A percentile compares a stretch with the other conserved stretches of the same genome.
Conservation (phyloP, 352 stramenopile genomes). For the Pythium guiyangense region DNA sequence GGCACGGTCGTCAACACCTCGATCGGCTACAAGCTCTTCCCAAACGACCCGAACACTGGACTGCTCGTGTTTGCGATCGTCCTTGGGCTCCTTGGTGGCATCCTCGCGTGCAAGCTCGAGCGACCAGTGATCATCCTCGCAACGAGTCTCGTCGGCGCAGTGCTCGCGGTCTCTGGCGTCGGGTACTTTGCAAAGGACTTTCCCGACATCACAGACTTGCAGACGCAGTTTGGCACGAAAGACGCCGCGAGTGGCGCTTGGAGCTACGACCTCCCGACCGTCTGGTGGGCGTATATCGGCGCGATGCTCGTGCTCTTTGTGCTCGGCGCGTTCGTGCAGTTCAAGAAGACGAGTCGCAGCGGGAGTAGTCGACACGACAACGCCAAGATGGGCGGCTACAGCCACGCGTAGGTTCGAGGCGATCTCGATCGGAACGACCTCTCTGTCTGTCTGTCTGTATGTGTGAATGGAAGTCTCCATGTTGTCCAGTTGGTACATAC, state of each 20-base stretch:
- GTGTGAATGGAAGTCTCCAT: no score
- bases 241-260: conserved; percentile 27
- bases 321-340: conserved; percentile 43
- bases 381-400: no score
- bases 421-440: no score
- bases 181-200: conserved; percentile 67
- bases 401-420: no score
- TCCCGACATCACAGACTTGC: conserved; percentile 34
- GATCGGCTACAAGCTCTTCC: conserved; percentile 58
- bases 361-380: no score
- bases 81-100: conserved; percentile 37
- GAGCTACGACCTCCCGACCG: conserved; percentile 42
- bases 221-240: conserved; percentile 28
- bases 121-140: conserved; percentile 45
- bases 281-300: conserved; percentile 51
- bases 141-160: conserved; percentile 43
- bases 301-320: conserved; percentile 41
- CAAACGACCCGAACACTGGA: conserved; percentile 37
- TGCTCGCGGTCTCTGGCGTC: conserved; percentile 40
- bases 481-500: no score
- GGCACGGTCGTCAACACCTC: conserved; percentile 44
- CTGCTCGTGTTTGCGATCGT: conserved; percentile 43
- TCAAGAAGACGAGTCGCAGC: conserved; percentile 35
- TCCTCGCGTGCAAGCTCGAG: conserved; percentile 53
- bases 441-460: no score